Percentiles rank a stretch among this genome's conserved stretches.
phyloP scores from a whole-genome alignment of 257 asterid genomes.

The Euphrasia confusa region DNA sequence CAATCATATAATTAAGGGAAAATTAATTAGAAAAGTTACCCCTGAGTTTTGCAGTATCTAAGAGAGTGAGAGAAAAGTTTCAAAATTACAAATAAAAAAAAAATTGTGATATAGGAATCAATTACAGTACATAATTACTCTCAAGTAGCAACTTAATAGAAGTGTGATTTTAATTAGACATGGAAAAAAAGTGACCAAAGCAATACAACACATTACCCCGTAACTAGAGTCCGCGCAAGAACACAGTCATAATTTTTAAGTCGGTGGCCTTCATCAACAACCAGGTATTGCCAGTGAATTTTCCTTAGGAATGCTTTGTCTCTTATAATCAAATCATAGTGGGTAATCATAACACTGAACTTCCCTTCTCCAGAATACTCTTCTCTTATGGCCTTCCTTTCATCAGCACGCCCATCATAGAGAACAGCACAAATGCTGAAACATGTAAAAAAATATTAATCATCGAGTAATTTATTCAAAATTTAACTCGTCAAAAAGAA shows the following conservation, averaged over 20 bases:
- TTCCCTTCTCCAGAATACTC: constrained; percentile 88
- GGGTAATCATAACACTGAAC: constrained; percentile 89
- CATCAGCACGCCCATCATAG: constrained; percentile 93
- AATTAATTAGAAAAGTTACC: not conserved
- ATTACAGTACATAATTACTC: not conserved
- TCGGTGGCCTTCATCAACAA: constrained; percentile 98
- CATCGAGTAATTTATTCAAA: constrained; percentile 27
- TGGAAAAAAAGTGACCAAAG: constrained; percentile 15
- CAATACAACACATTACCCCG: constrained; percentile 57
- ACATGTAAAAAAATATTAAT: constrained; percentile 26
- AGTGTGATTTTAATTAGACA: not conserved
- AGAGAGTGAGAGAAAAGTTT: too few relatives aligned
- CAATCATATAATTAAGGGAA: too few relatives aligned
- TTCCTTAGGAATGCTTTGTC: constrained; percentile 88
- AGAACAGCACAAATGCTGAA: constrained; percentile 77
- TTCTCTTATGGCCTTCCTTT: constrained; percentile 90
- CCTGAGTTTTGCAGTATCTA: not conserved
- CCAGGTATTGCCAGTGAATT: constrained; percentile 87
- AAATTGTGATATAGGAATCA: not conserved
- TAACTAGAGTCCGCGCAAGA: constrained; percentile 80
- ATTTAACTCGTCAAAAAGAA: not conserved
- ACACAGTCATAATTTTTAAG: constrained; percentile 90
- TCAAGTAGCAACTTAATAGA: not conserved
- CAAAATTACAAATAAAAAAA: not conserved
- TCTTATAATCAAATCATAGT: constrained; percentile 92